These are phyloP conservation scores for Rhizopus sp. DNA, from an alignment of 371 early-diverging fungal species.

Conservation along the genomic window DNA sequence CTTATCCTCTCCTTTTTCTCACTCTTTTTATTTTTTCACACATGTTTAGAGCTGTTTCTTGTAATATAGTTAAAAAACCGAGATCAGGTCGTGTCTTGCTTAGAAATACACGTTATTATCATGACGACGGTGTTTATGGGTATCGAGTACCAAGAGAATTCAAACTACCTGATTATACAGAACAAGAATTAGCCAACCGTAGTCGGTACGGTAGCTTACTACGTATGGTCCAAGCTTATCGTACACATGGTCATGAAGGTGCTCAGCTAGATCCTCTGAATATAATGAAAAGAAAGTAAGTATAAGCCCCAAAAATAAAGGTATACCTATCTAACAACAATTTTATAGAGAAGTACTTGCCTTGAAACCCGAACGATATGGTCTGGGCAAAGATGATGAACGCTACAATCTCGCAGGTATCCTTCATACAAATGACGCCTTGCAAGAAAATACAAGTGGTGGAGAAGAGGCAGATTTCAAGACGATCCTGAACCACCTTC, in stretches of 20 bases:
- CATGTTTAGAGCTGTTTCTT: constrained; percentile 11
- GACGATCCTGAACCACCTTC: constrained; percentile 72
- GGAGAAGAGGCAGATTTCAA: constrained; percentile 64
- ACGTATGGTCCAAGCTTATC: constrained; percentile 84
- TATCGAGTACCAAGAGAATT: constrained; percentile 75
- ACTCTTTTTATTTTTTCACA: constrained; percentile 6
- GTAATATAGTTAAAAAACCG: background rate
- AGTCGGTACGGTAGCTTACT: constrained; percentile 80
- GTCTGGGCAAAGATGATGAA: constrained; percentile 40
- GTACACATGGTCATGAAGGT: constrained; percentile 81
- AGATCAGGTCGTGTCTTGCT: background rate
- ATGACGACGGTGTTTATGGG: constrained; percentile 83
- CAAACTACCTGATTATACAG: constrained; percentile 74
- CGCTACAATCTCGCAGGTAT: constrained; percentile 79
- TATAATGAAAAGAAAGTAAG: constrained; percentile 70
- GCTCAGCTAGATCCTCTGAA: constrained; percentile 90
- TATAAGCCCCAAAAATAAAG: background rate
- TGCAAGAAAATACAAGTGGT: constrained; percentile 30
- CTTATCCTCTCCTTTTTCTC: background rate
- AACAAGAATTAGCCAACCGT: constrained; percentile 80
- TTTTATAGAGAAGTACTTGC: constrained; percentile 62
- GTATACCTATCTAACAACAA: background rate
- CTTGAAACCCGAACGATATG: constrained; percentile 83
- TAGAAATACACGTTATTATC: constrained; percentile 41
- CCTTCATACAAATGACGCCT: constrained; percentile 68